Conservation (phyloP, 768 basidiomycete species). For the Nidula microcarpa region DNA sequence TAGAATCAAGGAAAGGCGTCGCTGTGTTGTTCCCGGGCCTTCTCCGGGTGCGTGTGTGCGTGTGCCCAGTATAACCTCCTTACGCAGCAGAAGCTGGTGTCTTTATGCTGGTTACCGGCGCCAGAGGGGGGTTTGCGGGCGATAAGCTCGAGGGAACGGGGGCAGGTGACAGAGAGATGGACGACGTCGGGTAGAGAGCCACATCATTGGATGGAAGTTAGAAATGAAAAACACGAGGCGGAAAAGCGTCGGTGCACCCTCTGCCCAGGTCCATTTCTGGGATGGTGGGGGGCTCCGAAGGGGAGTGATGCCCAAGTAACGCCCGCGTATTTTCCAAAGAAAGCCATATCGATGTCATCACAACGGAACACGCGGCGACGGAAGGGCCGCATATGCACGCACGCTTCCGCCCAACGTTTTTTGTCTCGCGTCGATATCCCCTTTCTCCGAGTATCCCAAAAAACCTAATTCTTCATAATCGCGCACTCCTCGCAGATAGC, state of each 20-base stretch:
- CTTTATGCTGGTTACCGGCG: too few relatives aligned
- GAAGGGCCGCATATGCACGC: neutral
- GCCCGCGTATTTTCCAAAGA: too few relatives aligned
- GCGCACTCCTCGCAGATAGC: too few relatives aligned
- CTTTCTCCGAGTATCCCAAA: too few relatives aligned
- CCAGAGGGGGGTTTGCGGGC: too few relatives aligned
- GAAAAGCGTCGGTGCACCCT: slow-evolving; percentile 26
- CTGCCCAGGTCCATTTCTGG: slow-evolving; percentile 26
- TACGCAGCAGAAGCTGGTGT: too few relatives aligned
- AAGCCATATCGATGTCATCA: slow-evolving; percentile 5
- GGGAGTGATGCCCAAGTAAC: too few relatives aligned
- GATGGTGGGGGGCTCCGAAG: neutral
- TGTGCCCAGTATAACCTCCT: too few relatives aligned
- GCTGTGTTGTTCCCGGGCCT: slow-evolving; percentile 1
- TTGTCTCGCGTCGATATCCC: neutral
- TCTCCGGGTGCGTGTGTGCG: neutral
- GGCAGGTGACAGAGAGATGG: neutral
- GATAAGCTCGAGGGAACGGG: neutral
- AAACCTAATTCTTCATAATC: too few relatives aligned
- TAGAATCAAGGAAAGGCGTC: slow-evolving; percentile 8
- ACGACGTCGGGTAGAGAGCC: neutral
- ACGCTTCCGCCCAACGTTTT: neutral
- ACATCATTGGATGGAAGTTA: slow-evolving; percentile 15
- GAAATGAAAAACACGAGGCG: slow-evolving; percentile 18
- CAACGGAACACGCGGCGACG: neutral